These are phyloP conservation scores for Sporisorium scitamineum DNA, from an alignment of 1,284 basidiomycete genomes.

Conservation along the genomic window DNA sequence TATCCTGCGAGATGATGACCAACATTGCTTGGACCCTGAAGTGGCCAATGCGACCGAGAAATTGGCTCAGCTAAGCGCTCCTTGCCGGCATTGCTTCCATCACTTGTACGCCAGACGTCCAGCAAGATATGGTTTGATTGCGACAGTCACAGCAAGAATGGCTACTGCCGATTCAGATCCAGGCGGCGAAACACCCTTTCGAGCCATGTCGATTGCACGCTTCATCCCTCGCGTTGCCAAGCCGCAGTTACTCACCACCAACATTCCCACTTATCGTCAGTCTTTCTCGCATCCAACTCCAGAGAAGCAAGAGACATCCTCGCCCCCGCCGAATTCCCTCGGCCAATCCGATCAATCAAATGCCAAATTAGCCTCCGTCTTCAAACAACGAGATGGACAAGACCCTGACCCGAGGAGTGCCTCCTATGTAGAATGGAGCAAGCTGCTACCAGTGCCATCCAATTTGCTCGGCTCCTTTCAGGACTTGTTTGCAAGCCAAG, in stretches of 20 bases:
- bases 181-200: neutral
- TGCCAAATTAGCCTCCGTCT: neutral
- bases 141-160: constrained; percentile 5
- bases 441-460: constrained; percentile 32
- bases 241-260: constrained; percentile 28
- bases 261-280: constrained; percentile 46
- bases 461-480: constrained; percentile 36
- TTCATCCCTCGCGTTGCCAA: constrained; percentile 40
- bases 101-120: neutral
- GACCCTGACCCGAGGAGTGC: neutral
- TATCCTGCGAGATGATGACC: neutral
- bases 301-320: neutral
- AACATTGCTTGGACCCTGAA: neutral
- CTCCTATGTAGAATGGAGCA: constrained; percentile 44
- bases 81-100: neutral
- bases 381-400: neutral
- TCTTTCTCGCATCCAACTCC: constrained; percentile 29
- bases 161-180: neutral
- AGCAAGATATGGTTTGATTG: neutral
- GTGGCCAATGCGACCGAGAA: neutral
- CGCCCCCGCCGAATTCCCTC: neutral
- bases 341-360: neutral
- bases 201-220: constrained; percentile 43
- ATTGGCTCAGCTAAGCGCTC: neutral
- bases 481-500: constrained; percentile 9